These are phyloP conservation scores for Verticillium isaacii DNA, from an alignment of 2,329 filamentous ascomycete species.

Conservation along the genomic window DNA sequence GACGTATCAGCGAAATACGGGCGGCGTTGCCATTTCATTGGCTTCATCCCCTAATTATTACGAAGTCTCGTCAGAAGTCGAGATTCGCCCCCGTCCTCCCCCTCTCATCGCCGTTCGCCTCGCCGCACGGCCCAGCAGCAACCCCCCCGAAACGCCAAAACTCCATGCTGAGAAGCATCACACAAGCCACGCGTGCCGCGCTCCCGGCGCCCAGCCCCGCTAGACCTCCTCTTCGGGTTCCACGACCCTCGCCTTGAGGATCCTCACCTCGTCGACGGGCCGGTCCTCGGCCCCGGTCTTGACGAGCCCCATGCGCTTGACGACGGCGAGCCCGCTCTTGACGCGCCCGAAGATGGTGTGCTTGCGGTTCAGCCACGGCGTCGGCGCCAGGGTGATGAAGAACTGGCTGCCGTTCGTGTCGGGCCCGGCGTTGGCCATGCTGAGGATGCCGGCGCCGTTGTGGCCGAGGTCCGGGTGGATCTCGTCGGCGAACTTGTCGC, in stretches of 20 bases:
- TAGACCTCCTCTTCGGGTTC: constrained; percentile 45
- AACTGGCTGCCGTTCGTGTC: constrained; percentile 96
- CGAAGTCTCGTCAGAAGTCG: no score
- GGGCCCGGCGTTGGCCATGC: constrained; percentile 92
- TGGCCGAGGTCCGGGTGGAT: constrained; percentile 76
- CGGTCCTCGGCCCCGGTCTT: constrained; percentile 78
- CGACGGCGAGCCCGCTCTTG: constrained; percentile 74
- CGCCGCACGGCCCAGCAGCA: background rate
- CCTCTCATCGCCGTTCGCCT: background rate
- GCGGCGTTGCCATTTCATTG: background rate
- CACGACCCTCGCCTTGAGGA: constrained; percentile 67
- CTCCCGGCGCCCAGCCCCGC: background rate
- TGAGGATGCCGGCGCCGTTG: constrained; percentile 87
- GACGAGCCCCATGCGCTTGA: constrained; percentile 83
- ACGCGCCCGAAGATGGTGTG: constrained; percentile 96
- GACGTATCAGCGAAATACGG: background rate
- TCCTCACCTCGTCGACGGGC: constrained; percentile 77
- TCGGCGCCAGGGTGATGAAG: constrained; percentile 90
- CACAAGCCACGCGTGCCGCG: background rate
- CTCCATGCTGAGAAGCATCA: background rate
- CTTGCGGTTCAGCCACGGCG: constrained; percentile 94
- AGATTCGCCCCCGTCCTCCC: no score
- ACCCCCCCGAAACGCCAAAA: background rate
- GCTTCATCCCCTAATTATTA: background rate
- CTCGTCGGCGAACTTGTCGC: constrained; percentile 92